phyloP scores from a whole-genome alignment of 2,329 filamentous ascomycete species.

The Colletotrichum noveboracense region DNA sequence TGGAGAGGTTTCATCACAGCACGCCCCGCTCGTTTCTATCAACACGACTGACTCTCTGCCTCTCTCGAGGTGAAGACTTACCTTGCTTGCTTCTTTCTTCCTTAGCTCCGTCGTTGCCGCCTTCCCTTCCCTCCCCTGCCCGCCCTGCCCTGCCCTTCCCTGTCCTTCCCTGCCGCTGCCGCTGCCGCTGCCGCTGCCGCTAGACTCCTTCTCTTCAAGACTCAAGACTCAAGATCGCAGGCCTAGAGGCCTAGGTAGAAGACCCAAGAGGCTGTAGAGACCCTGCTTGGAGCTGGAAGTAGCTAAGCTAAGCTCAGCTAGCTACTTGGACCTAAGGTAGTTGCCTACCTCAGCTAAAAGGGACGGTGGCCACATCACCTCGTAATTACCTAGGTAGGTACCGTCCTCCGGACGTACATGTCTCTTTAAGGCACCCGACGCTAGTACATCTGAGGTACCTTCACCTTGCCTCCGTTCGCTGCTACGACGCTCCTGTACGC shows the following conservation, averaged over 20 bases:
- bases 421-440: neutral
- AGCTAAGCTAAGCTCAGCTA: neutral
- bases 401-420: neutral
- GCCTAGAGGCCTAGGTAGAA: neutral
- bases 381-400: neutral
- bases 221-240: neutral
- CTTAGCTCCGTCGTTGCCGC: neutral
- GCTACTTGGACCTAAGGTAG: neutral
- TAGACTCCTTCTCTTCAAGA: neutral
- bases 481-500: neutral
- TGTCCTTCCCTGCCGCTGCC: neutral
- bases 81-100: neutral
- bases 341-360: neutral
- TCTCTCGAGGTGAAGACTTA: neutral
- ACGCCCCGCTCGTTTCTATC: slow-evolving; percentile 45
- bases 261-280: neutral
- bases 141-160: neutral
- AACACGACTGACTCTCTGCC: neutral
- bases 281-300: neutral
- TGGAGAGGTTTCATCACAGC: slow-evolving; percentile 47
- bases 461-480: neutral
- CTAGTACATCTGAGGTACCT: neutral
- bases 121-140: neutral
- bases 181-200: neutral
- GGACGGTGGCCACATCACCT: neutral